Base-by-base conservation (phyloP, 1,139 yeast genomes). In the Saccharomyces hybrid region DNA sequence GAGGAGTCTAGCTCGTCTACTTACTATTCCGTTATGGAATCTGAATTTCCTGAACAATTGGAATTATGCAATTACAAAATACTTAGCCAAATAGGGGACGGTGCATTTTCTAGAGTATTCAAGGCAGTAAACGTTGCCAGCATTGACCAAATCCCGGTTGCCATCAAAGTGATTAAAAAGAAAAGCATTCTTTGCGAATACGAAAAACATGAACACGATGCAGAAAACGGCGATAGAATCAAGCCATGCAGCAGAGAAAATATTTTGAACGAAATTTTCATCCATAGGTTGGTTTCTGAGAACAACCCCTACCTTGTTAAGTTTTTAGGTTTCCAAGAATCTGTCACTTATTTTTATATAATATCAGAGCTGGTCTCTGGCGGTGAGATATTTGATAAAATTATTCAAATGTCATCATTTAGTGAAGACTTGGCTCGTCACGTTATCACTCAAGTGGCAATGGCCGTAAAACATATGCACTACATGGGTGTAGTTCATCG, bases 371-470 rank as follows among this genome's bases (percentile, higher is more conserved):
- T 87, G 54, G 85, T 93, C 51, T 81, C 85, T 53, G 99, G 99
- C 16, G 99, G 99, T 28, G 99, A 93, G 71, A 82, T 93, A 42
- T 93, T 93, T 73, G 93, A 90, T 65, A 95, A 90, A 70, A 90
- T 93, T 64, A 96, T 93, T 47, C 86, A 90, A 63, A 84, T 82
- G 64, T 93, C 99, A 0, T 93, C 93, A 72, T 87, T 93, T 67
- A 81, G 90, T 49, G 99, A 93, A 68, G 85, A 85, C 59, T 76
- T 93, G 55, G 78, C 96, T 4, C 78, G 95, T 49, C 97, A 91
- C 73, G 86, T 91, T 11, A 88, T 93, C 57, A 73, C 77, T 48
- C 99, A 93, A 68, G 83, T 93, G 51, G 89, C 96, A 8, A 77
- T 84, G 51, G 95, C 97, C 0, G 78, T 93, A 21, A 79, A 83